These are phyloP conservation scores for Citeromyces nyonsensis DNA, from an alignment of 805 yeast genomes.

Conservation along the genomic window DNA sequence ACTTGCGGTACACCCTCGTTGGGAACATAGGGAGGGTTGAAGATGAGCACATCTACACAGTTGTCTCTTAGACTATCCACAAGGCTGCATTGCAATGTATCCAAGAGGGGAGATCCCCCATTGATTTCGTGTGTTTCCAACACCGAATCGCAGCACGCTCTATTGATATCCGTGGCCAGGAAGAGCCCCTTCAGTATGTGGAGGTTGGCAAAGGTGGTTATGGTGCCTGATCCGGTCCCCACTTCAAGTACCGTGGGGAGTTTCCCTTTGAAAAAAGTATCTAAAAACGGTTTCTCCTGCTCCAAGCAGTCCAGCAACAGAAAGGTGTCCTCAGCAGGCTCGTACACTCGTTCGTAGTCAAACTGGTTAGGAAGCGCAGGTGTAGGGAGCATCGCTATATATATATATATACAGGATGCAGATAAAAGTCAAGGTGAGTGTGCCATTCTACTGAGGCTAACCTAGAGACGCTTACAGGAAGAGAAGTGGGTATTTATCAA, in stretches of 20 bases:
- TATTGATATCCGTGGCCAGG: conserved; percentile 69
- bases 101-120: conserved; percentile 15
- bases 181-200: conserved; percentile 34
- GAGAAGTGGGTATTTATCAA: conserved; percentile 31
- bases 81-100: conserved; percentile 41
- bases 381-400: conserved; percentile 54
- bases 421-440: conserved; percentile 46
- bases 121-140: conserved; percentile 19
- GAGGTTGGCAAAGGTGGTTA: conserved; percentile 60
- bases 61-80: conserved; percentile 28
- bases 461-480: conserved; percentile 54
- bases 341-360: conserved; percentile 68
- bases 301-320: conserved; percentile 74
- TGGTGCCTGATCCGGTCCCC: conserved; percentile 89
- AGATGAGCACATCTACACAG: conserved; percentile 57
- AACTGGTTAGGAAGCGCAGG: conserved; percentile 37
- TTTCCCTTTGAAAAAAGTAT: conserved; percentile 9
- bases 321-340: conserved; percentile 90
- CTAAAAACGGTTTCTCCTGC: conserved; percentile 23
- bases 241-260: conserved; percentile 60
- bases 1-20: conserved; percentile 55
- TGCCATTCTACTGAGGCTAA: neutral
- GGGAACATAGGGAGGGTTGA: conserved; percentile 97
- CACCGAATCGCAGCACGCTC: conserved; percentile 52
- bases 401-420: conserved; percentile 24